phyloP scores from a whole-genome alignment of 1,139 yeast species.

The Geotrichum europaeum region DNA sequence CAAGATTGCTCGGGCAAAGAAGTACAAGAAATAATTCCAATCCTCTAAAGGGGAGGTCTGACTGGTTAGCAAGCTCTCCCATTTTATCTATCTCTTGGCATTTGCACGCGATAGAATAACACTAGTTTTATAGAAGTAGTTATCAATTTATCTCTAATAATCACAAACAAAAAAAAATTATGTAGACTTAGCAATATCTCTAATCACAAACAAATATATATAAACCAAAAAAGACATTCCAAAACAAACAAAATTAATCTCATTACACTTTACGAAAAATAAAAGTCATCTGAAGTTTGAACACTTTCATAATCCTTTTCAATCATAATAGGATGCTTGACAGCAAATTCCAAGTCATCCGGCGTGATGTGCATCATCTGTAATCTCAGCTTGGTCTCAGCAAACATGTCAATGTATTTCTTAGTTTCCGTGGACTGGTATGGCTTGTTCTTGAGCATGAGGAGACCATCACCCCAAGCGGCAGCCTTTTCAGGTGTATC shows the following conservation, averaged over 20 bases:
- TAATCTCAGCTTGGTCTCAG: conserved; percentile 56
- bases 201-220: too few relatives aligned
- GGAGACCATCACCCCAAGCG: conserved; percentile 77
- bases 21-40: conserved; percentile 48
- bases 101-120: too few relatives aligned
- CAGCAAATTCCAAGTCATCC: conserved; percentile 32
- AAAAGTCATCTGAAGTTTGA: conserved; percentile 27
- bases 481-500: conserved; percentile 67
- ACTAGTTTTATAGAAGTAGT: too few relatives aligned
- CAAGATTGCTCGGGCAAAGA: conserved; percentile 24
- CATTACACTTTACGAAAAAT: conserved; percentile 20
- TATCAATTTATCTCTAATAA: too few relatives aligned
- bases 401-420: conserved; percentile 50
- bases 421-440: conserved; percentile 53
- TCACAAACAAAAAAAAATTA: too few relatives aligned
- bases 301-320: conserved; percentile 16
- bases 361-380: conserved; percentile 55
- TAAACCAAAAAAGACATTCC: background rate
- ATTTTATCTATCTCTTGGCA: background rate
- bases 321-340: conserved; percentile 12
- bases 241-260: background rate
- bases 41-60: background rate
- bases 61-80: too few relatives aligned
- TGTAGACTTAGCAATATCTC: too few relatives aligned
- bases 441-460: conserved; percentile 45